These are phyloP conservation scores for Moricandia arvensis DNA, from an alignment of 345 rosid genomes.

Conservation along the genomic window DNA sequence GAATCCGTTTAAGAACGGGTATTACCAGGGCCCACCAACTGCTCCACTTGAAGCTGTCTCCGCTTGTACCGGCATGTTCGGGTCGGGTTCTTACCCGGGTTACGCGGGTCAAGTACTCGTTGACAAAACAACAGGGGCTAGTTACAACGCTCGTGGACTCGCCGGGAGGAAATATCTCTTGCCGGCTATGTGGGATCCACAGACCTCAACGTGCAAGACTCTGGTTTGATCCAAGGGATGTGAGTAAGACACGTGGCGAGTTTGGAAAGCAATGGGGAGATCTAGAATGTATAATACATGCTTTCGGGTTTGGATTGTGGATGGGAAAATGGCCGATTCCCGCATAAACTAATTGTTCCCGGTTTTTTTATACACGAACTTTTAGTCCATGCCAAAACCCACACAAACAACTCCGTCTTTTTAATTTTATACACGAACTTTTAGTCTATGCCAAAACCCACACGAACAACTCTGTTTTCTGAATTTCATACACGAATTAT, in stretches of 20 bases:
- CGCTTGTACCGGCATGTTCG: slow-evolving; percentile 73
- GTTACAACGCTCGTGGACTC: slow-evolving; percentile 59
- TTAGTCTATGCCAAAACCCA: too few species aligned
- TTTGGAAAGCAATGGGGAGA: background rate
- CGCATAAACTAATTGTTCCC: too few species aligned
- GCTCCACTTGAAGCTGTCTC: slow-evolving; percentile 80
- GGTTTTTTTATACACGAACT: too few species aligned
- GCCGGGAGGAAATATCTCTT: slow-evolving; percentile 64
- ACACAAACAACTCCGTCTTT: too few species aligned
- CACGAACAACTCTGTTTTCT: too few species aligned
- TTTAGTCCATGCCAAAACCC: too few species aligned
- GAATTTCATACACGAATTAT: too few species aligned
- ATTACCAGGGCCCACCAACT: slow-evolving; percentile 61
- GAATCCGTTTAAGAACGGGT: slow-evolving; percentile 74
- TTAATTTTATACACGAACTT: too few species aligned
- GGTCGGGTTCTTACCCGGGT: slow-evolving; percentile 78
- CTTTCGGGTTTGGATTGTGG: slow-evolving; percentile 30
- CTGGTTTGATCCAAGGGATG: slow-evolving; percentile 36
- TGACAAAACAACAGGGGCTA: slow-evolving; percentile 59
- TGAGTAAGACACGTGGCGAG: slow-evolving; percentile 11
- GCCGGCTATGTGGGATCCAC: slow-evolving; percentile 94
- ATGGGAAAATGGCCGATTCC: too few species aligned
- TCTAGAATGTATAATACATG: background rate
- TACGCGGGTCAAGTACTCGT: slow-evolving; percentile 58
- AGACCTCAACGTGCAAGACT: slow-evolving; percentile 58